Evolutionary conservation across 1,284 basidiomycete species (phyloP).

Genomic region (Papiliotrema laurentii): DNA sequence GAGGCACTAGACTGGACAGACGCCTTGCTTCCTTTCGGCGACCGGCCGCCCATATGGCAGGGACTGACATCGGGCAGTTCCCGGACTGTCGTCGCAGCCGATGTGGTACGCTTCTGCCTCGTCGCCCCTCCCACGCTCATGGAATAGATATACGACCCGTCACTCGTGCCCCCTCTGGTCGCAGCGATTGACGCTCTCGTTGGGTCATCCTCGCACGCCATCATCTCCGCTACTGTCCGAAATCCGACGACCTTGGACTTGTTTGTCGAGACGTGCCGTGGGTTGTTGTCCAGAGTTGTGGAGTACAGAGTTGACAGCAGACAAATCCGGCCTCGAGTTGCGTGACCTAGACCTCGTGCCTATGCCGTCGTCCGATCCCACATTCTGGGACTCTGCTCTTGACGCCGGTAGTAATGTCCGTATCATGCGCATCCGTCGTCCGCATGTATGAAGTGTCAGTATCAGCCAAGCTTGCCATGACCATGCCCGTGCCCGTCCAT

Average conservation of each 20-base stretch:
- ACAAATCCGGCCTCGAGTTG: conserved; percentile 3
- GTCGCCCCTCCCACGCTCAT: background rate
- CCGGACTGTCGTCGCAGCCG: conserved; percentile 42
- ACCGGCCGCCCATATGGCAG: conserved; percentile 23
- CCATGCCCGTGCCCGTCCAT: too few relatives aligned
- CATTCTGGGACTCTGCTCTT: conserved; percentile 43
- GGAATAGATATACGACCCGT: conserved; percentile 47
- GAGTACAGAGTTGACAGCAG: background rate
- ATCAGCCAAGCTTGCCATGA: too few relatives aligned
- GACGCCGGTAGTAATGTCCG: conserved; percentile 32
- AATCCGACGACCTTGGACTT: conserved; percentile 40
- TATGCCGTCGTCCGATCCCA: conserved; percentile 18
- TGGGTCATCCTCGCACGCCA: conserved; percentile 11
- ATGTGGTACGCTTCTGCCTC: conserved; percentile 38
- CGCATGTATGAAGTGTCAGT: too few relatives aligned
- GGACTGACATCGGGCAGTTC: conserved; percentile 6
- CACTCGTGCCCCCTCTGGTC: conserved; percentile 41
- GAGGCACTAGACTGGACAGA: conserved; percentile 37
- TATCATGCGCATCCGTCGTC: conserved; percentile 25
- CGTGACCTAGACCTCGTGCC: conserved; percentile 19
- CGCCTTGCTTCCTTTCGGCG: conserved; percentile 5
- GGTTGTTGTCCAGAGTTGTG: conserved; percentile 1
- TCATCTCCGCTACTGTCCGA: conserved; percentile 47
- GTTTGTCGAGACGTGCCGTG: conserved; percentile 37
- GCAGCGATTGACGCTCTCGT: conserved; percentile 33